Percentiles rank a stretch among this genome's conserved stretches.
Evolutionary conservation across 352 stramenopile genomes (phyloP).

Genomic region (Phytophthora sojae): DNA sequence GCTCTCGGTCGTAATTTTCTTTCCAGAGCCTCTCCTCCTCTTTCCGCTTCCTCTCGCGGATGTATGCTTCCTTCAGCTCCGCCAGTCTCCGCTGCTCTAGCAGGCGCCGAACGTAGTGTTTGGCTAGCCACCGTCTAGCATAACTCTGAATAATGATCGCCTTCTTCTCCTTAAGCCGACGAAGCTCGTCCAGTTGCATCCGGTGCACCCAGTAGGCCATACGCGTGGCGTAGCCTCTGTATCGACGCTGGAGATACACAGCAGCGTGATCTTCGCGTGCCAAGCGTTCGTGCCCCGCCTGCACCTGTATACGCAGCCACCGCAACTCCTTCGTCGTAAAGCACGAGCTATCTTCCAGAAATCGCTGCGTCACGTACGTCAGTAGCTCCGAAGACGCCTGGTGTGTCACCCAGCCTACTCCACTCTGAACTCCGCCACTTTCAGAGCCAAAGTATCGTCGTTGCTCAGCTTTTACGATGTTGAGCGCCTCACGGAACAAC

Average conservation of each 20-base stretch:
- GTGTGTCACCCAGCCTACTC: slow-evolving; percentile 27
- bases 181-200: slow-evolving; percentile 40
- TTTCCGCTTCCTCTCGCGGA: slow-evolving; percentile 68
- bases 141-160: slow-evolving; percentile 44
- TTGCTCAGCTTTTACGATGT: slow-evolving; percentile 56
- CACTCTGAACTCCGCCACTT: slow-evolving; percentile 4
- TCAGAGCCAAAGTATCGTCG: slow-evolving; percentile 43
- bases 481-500: slow-evolving; percentile 52
- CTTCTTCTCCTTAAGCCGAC: slow-evolving; percentile 43
- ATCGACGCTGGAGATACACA: slow-evolving; percentile 63
- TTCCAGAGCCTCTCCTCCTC: slow-evolving; percentile 56
- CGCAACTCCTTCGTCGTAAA: slow-evolving; percentile 53
- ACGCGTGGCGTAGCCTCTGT: slow-evolving; percentile 55
- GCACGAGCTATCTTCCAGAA: slow-evolving; percentile 32
- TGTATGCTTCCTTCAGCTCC: slow-evolving; percentile 62
- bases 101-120: slow-evolving; percentile 35
- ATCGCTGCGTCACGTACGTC: slow-evolving; percentile 56
- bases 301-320: slow-evolving; percentile 52
- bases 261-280: slow-evolving; percentile 47
- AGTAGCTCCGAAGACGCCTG: slow-evolving; percentile 53
- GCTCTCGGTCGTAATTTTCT: slow-evolving; percentile 65
- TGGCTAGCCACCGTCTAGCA: slow-evolving; percentile 47
- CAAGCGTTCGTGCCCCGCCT: slow-evolving; percentile 42
- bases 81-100: slow-evolving; percentile 44
- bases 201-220: slow-evolving; percentile 52